Evolutionary conservation across 176 grass and related monocot genomes (phyloP), one percentile per base, ranked within the genome.

Genomic region (Oropetium thomaeum): DNA sequence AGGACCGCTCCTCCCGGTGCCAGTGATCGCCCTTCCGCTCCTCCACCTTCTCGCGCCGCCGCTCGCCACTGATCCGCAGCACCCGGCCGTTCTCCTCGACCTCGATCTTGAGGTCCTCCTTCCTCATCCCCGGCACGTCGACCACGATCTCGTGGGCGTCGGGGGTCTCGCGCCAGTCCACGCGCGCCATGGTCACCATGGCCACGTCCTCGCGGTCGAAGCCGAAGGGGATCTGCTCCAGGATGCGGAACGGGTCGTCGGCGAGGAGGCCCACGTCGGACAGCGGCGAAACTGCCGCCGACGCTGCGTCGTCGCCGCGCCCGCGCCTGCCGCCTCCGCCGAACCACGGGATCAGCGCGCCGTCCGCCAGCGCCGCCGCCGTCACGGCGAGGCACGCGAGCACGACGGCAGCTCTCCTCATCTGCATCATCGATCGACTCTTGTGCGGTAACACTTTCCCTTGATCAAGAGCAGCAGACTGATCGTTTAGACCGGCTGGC

Each of bases 161-260:
- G 16, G 85, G 0, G 8, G 90, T 91, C 85, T 97, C 94, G 30
- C 86, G 84, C 90, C 88, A 93, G 73, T 97, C 90, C 44, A 93
- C 94, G 39, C 85, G 76, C 7, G 88, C 88, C 73, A 84, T 78
- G 10, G 85, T 69, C 0, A 89, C 39, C 73, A 84, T 82, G 7
- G 83, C 83, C 65, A 81, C 58, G 70, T 89, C 88, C 45, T 87
- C 85, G 16, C 85, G 85, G 80, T 89, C 93, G 41, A 97, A 76
- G 3, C 80, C 85, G 65, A 97, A 81, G 0, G 90, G 90, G 0
- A 87, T 40, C 20, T 93, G 90, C 83, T 97, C 94, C 71, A 93
- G 88, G 73, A 97, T 93, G 73, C 84, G 83, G 69, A 97, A 91
- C 61, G 88, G 94, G 70, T 97, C 93, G 70, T 97, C 93, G 0